Evolutionary conservation across 83 land plant genomes (phyloP), one percentile per base, ranked within the genome.

Genomic region (Larix sibirica): DNA sequence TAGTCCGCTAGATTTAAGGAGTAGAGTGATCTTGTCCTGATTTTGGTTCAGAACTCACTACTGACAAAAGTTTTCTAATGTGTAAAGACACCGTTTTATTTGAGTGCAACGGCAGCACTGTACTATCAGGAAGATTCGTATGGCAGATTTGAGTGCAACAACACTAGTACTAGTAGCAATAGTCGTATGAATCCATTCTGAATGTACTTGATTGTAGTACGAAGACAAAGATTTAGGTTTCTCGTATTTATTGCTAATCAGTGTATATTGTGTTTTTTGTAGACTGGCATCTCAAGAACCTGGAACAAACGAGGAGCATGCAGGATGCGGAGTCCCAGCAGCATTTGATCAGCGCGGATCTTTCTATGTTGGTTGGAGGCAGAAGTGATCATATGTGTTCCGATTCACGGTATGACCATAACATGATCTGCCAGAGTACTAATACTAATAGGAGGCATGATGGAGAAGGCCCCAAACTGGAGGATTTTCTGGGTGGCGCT

Each of bases 401-500:
- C 36, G 50, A 58, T 28, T 13, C 76, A 0, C 76, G 21, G 24
- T 71, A 71, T 42, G 77, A 73, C 17, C 38, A 17, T 5, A 14
- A 17, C 17, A 66, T 54, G 58, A 54, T 54, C 58, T 54, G 58
- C 58, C 58, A 24, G 26, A 65, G 26, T 24, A 65, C 68, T 18
- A 18, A 10, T 24, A 73, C 14, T 24, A 42, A 76, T 24, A 28
- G 10, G 10, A 4, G 40, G 4, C 81, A 81, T 83, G 7, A 63
- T 67, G 73, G 26, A 54, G 62, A 84, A 62, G 31, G 90, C 62
- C 94, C 94, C 13, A 93, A 93, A 83, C 90, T 93, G 10, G 95
- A 91, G 79, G 89, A 93, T 81, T 93, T 93, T 79, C 84, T 93
- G 40, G 93, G 90, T 68, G 93, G 90, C 14, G 88, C 83, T 28